Evolutionary conservation across 2,329 filamentous ascomycete species (phyloP).

Genomic region (Teratosphaeria nubilosa): DNA sequence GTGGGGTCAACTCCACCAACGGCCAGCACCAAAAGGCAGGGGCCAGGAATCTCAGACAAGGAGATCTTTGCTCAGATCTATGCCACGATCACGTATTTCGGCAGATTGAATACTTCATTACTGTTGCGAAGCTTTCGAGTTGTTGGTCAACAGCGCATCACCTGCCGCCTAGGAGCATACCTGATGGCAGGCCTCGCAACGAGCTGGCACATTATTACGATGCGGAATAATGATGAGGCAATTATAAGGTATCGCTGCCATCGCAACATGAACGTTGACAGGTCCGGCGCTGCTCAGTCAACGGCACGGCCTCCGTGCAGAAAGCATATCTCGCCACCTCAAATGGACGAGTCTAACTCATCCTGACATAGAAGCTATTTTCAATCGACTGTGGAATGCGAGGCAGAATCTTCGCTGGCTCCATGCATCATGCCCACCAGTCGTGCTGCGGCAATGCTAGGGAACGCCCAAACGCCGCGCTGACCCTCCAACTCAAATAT

Average conservation of each 20-base stretch:
- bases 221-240: not conserved
- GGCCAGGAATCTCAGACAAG: not conserved
- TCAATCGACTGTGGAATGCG: not conserved
- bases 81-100: not conserved
- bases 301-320: not conserved
- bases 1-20: not conserved
- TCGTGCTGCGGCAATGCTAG: not conserved
- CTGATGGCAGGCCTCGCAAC: no score
- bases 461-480: not conserved
- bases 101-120: not conserved
- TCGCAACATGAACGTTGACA: not conserved
- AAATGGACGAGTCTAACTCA: not conserved
- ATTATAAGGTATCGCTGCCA: not conserved
- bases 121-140: not conserved
- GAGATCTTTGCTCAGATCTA: not conserved
- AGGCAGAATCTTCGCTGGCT: not conserved
- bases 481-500: not conserved
- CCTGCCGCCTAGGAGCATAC: no score
- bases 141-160: no score
- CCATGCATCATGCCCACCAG: not conserved
- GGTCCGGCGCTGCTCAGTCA: not conserved
- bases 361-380: not conserved
- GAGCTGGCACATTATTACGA: not conserved
- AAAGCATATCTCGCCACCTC: not conserved
- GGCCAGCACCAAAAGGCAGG: not conserved